Conservation (phyloP, 257 asterid genomes). For the Anisodus acutangulus region DNA sequence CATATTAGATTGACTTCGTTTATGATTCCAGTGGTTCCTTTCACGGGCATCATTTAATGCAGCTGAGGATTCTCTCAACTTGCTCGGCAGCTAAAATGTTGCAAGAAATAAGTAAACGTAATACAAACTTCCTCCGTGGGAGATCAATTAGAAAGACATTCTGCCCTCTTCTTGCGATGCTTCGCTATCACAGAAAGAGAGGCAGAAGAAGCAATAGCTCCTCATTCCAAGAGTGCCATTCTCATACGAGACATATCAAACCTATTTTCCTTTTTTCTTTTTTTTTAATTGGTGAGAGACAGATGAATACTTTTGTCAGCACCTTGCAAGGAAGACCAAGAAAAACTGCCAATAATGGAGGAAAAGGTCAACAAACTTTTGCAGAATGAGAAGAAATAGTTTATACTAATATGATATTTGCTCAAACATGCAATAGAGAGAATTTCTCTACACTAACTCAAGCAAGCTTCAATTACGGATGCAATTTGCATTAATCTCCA, state of each 20-base stretch:
- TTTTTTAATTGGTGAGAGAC: background rate
- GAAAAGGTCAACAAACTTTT: background rate
- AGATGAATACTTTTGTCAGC: constrained; percentile 12
- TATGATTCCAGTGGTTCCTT: background rate
- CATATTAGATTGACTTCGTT: background rate
- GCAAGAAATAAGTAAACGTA: background rate
- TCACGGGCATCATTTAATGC: background rate
- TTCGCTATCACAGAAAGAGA: constrained; percentile 3
- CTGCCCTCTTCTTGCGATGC: background rate
- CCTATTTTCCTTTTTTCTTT: background rate
- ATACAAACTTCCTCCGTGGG: background rate
- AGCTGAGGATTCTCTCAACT: background rate
- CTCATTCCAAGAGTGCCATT: constrained; percentile 5
- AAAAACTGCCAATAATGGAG: constrained; percentile 1
- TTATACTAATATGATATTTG: background rate
- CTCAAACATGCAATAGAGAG: background rate
- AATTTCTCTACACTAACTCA: background rate
- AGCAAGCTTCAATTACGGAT: constrained; percentile 9
- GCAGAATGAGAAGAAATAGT: background rate
- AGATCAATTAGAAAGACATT: background rate
- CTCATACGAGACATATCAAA: background rate
- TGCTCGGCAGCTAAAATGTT: constrained; percentile 7
- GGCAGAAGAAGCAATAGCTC: constrained; percentile 3
- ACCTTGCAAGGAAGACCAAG: background rate
- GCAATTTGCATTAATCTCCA: background rate